phyloP scores from a whole-genome alignment of 1,284 basidiomycete genomes.

The Cerrena zonata region DNA sequence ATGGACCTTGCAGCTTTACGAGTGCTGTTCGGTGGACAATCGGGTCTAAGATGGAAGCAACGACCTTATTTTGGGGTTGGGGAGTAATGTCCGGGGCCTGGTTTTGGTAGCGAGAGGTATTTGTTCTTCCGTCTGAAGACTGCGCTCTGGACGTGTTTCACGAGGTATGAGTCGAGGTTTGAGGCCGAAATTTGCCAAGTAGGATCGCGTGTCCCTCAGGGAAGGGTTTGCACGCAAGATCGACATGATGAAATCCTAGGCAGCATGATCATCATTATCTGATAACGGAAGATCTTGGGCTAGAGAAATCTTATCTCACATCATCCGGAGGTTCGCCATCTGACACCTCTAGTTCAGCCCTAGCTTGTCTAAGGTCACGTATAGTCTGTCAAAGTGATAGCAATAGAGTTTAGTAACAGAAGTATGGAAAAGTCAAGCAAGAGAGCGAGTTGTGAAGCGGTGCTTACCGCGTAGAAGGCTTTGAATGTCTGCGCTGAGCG shows the following conservation, averaged over 20 bases:
- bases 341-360: conserved; percentile 34
- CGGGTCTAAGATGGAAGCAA: conserved; percentile 82
- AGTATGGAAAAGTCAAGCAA: no score
- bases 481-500: conserved; percentile 38
- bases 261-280: neutral
- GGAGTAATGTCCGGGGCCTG: conserved; percentile 23
- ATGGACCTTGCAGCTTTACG: conserved; percentile 96
- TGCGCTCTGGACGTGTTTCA: conserved; percentile 13
- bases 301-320: conserved; percentile 28
- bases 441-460: neutral
- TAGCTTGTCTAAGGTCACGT: conserved; percentile 36
- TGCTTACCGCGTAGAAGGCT: conserved; percentile 55
- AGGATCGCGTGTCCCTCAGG: conserved; percentile 82
- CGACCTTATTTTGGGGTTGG: conserved; percentile 45
- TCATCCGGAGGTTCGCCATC: conserved; percentile 47
- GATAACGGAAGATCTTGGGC: neutral
- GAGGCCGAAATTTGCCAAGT: conserved; percentile 80
- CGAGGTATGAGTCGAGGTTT: conserved; percentile 29
- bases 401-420: conserved; percentile 8
- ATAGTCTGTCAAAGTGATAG: conserved; percentile 38
- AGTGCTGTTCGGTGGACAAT: conserved; percentile 81
- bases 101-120: conserved; percentile 17
- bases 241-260: conserved; percentile 92
- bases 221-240: conserved; percentile 93
- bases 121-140: conserved; percentile 10